A percentile compares a stretch with the other conserved stretches of the same genome.
Evolutionary conservation across 441 rosid species (phyloP).

Genomic region (Gossypium gossypioides): DNA sequence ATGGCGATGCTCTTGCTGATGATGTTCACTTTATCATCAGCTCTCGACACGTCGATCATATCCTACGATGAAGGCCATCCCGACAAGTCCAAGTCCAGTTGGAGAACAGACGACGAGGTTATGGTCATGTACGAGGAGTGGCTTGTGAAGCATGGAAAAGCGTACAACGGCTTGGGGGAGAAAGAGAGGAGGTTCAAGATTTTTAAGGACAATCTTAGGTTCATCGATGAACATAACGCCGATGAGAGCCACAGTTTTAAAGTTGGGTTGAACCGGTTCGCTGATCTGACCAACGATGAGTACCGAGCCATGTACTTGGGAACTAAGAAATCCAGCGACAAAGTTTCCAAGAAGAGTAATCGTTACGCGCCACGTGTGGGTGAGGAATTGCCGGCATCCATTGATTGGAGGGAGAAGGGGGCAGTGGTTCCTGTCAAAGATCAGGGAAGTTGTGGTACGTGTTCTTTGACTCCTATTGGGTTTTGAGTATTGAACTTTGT

Average conservation of each 20-base stretch:
- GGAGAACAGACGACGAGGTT: constrained; percentile 66
- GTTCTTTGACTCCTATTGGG: not conserved
- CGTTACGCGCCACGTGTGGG: constrained; percentile 52
- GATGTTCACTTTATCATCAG: constrained; percentile 38
- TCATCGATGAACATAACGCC: constrained; percentile 63
- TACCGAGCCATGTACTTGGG: constrained; percentile 63
- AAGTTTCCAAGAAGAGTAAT: constrained; percentile 28
- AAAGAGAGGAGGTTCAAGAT: constrained; percentile 62
- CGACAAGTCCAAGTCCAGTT: constrained; percentile 14
- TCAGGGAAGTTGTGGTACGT: constrained; percentile 74
- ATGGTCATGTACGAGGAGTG: constrained; percentile 58
- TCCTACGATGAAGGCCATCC: constrained; percentile 53
- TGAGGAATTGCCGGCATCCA: constrained; percentile 53
- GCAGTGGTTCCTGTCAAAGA: constrained; percentile 75
- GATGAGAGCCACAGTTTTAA: constrained; percentile 44
- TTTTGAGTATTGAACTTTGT: not conserved
- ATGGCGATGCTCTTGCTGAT: constrained; percentile 28
- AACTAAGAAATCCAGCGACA: constrained; percentile 26
- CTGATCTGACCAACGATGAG: constrained; percentile 87
- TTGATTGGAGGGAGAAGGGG: constrained; percentile 88
- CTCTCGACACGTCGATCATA: constrained; percentile 69
- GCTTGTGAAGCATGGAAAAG: constrained; percentile 62
- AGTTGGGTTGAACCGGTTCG: constrained; percentile 72
- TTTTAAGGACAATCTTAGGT: constrained; percentile 71
- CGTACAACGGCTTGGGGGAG: constrained; percentile 55